Evolutionary conservation across 2,329 filamentous ascomycete species (phyloP), one percentile per base, ranked within the genome.

Genomic region (Sclerotinia borealis): DNA sequence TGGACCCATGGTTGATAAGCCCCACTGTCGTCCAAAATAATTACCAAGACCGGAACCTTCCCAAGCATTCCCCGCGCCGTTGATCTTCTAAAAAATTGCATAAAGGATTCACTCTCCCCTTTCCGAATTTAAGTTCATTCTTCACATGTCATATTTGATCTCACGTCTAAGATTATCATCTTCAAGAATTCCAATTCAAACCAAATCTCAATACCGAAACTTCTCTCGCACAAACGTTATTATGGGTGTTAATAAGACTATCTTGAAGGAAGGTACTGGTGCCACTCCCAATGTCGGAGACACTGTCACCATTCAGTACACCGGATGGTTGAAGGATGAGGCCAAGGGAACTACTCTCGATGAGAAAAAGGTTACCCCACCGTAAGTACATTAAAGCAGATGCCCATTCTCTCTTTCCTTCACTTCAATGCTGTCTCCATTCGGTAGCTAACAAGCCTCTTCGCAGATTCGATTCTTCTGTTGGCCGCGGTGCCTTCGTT

Each of bases 241-340:
- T 68, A 92, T 92, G 89, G 88, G 83, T 76, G 90, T 96, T 73
- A 83, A 80, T 65, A 96, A 92, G 81, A 83, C 81, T 56, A 77
- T 84, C 67, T 76, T 87, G 71, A 73, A 78, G 41, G 77, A 83
- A 67, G 93, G 93, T 73, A 82, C 83, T 72, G 81, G 82, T 63
- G 80, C 77, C 5, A 49, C 5, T 68, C 90, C 93, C 64, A 74
- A 78, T 68, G 72, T 74, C 19, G 89, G 91, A 69, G 86, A 97
- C 76, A 85, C 79, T 31, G 91, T 98, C 73, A 85, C 84, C 73
- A 96, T 98, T 74, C 86, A 95, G 79, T 98, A 98, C 83, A 95
- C 89, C 48, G 95, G 95, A 72, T 96, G 81, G 79, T 83, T 98
- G 68, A 90, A 89, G 78, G 88, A 96, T 73, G 73, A 79, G 27